Conservation (phyloP, 1,284 basidiomycete genomes). For the Grifola frondosa region DNA sequence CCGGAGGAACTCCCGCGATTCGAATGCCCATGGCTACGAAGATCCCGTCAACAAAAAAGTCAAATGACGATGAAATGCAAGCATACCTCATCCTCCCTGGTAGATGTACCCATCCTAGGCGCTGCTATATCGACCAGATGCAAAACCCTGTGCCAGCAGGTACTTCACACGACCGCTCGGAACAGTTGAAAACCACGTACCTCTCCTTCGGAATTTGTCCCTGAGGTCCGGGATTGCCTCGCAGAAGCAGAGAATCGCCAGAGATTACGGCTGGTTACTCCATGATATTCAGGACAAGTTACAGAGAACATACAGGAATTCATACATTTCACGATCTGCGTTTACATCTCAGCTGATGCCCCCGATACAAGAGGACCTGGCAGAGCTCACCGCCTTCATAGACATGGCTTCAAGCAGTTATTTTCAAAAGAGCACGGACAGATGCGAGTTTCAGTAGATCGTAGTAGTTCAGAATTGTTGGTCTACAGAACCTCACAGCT, state of each 20-base stretch:
- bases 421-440: no score
- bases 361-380: not conserved
- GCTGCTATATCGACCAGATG: conserved; percentile 84
- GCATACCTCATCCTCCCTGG: conserved; percentile 83
- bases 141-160: conserved; percentile 59
- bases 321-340: conserved; percentile 72
- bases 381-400: conserved; percentile 23
- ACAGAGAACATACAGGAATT: conserved; percentile 13
- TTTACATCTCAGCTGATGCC: not conserved
- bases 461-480: no score
- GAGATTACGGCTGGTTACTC: conserved; percentile 74
- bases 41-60: conserved; percentile 1
- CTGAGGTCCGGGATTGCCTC: conserved; percentile 73
- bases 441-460: no score
- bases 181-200: conserved; percentile 40
- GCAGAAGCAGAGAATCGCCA: conserved; percentile 84
- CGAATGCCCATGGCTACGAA: conserved; percentile 84
- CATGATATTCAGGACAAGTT: conserved; percentile 26
- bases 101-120: conserved; percentile 77
- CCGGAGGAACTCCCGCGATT: conserved; percentile 91
- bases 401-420: conserved; percentile 17
- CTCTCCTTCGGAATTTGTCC: conserved; percentile 88
- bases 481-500: no score
- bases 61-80: conserved; percentile 2
- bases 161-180: conserved; percentile 12